Evolutionary conservation across 192 early-diverging fungal species (phyloP).

Genomic region (Chytriomyces sp.): DNA sequence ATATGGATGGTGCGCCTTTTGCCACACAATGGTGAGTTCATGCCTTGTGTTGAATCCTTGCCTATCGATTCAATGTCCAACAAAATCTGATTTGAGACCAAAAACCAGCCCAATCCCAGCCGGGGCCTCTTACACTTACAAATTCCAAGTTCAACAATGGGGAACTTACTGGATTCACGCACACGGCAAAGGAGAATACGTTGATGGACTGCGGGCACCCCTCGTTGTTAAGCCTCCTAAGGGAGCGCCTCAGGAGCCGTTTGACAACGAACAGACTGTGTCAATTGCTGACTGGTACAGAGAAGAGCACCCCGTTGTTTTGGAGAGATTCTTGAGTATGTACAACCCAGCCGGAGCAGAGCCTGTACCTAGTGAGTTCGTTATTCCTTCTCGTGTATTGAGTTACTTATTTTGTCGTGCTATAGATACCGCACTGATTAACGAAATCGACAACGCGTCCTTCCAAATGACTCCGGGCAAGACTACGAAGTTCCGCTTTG

Average conservation of each 20-base stretch:
- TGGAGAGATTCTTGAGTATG: constrained; percentile 63
- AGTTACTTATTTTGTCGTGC: not conserved
- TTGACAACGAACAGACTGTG: constrained; percentile 48
- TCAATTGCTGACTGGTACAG: constrained; percentile 69
- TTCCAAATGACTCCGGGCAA: constrained; percentile 72
- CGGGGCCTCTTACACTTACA: constrained; percentile 69
- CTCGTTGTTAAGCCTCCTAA: constrained; percentile 68
- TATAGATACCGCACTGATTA: constrained; percentile 64
- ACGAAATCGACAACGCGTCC: constrained; percentile 46
- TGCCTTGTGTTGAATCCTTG: no score
- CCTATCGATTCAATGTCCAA: no score
- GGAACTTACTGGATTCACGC: constrained; percentile 84
- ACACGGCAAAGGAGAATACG: constrained; percentile 78
- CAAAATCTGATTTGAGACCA: no score
- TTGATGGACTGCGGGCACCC: constrained; percentile 76
- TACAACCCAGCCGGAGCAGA: constrained; percentile 67
- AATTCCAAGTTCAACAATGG: constrained; percentile 63
- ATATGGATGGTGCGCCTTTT: constrained; percentile 24
- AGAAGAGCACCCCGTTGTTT: constrained; percentile 53
- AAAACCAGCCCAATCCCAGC: constrained; percentile 76
- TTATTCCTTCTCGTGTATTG: not conserved
- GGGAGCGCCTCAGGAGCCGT: constrained; percentile 31
- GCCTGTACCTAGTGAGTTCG: constrained; percentile 53
- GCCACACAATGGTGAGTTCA: constrained; percentile 24
- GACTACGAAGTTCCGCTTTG: constrained; percentile 80